Evolutionary conservation across 805 yeast genomes (phyloP).

Genomic region (Spathaspora arborariae): DNA sequence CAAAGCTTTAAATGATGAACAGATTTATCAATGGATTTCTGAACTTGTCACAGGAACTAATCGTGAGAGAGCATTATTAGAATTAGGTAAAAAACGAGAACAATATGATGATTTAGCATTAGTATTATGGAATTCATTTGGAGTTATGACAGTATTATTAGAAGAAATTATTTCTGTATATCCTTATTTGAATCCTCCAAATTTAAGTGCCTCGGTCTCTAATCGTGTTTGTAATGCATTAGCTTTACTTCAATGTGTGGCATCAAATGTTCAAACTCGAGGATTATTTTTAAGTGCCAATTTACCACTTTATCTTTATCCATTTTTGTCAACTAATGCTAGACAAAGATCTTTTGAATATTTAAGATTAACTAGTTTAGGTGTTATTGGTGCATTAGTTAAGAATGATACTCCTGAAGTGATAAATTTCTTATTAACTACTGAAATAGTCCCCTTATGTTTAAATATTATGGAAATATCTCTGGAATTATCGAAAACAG

Average conservation of each 20-base stretch:
- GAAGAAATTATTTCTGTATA: conserved; percentile 90
- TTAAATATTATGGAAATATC: conserved; percentile 93
- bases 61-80: conserved; percentile 88
- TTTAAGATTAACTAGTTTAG: conserved; percentile 84
- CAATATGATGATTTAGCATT: conserved; percentile 91
- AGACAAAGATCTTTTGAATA: conserved; percentile 93
- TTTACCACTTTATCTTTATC: conserved; percentile 87
- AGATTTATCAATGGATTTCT: conserved; percentile 84
- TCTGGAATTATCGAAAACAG: conserved; percentile 90
- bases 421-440: conserved; percentile 84
- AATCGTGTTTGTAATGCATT: conserved; percentile 94
- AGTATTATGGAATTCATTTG: conserved; percentile 93
- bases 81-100: conserved; percentile 90
- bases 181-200: conserved; percentile 85
- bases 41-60: conserved; percentile 88
- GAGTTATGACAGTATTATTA: conserved; percentile 87
- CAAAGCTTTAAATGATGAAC: conserved; percentile 54
- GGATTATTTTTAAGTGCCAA: conserved; percentile 83
- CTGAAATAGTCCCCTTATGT: conserved; percentile 95
- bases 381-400: conserved; percentile 95
- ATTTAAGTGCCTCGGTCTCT: conserved; percentile 77
- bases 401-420: conserved; percentile 96
- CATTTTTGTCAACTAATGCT: conserved; percentile 87
- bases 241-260: conserved; percentile 93
- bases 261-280: conserved; percentile 90